Conservation (phyloP, 2,329 filamentous ascomycete species). For the Sporothrix brunneoviolacea region DNA sequence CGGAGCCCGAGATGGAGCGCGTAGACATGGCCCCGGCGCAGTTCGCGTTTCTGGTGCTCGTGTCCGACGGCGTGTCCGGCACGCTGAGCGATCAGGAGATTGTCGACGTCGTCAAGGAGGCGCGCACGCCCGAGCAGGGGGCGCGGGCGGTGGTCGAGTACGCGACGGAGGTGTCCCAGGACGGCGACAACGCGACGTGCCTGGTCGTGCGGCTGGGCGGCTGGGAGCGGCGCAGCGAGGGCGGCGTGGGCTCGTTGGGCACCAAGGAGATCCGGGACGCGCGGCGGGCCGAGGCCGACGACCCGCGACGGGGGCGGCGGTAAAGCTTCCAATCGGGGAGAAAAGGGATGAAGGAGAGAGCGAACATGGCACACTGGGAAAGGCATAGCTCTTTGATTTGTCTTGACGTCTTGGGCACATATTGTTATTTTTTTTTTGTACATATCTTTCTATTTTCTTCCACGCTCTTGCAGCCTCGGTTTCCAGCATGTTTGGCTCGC, state of each 20-base stretch:
- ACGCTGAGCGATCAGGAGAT: conserved; percentile 89
- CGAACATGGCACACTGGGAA: no score
- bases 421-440: no score
- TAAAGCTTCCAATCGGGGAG: no score
- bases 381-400: no score
- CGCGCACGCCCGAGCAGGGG: conserved; percentile 80
- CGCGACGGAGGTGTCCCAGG: conserved; percentile 72
- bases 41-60: conserved; percentile 81
- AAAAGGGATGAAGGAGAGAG: no score
- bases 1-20: conserved; percentile 81
- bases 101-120: conserved; percentile 92
- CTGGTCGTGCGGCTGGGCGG: conserved; percentile 61
- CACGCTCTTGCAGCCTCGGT: no score
- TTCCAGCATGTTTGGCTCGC: no score
- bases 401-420: no score
- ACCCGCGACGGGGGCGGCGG: conserved; percentile 65
- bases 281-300: conserved; percentile 69
- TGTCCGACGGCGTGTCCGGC: conserved; percentile 83
- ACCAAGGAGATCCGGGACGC: conserved; percentile 89
- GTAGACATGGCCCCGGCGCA: conserved; percentile 75
- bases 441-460: no score
- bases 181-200: conserved; percentile 64
- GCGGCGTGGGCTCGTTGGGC: conserved; percentile 79
- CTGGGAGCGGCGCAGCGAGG: conserved; percentile 70
- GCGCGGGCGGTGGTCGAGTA: conserved; percentile 74